Base-by-base conservation (phyloP, 148 eudicot species). In the Fallopia convolvulus region DNA sequence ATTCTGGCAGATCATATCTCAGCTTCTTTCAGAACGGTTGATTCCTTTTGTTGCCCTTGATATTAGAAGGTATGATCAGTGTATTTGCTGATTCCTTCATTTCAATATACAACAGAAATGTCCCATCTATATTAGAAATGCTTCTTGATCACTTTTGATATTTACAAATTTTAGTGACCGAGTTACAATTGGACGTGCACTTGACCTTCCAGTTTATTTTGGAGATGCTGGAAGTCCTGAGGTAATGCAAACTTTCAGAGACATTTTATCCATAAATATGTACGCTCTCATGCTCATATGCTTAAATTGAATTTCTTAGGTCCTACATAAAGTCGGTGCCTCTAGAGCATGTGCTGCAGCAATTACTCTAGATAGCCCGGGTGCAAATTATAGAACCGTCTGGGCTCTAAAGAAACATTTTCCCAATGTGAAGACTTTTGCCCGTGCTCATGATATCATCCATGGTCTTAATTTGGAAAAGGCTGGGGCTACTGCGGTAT, bases 181-280 rank as follows among this genome's bases (percentile, higher is more conserved):
- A 77, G 99, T 95, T 68, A 88, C 99, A 72, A 79, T 92, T 76
- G 99, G 99, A 32, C 97, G 99, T 79, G 92, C 94, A 46, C 97
- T 95, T 87, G 99, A 95, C 80, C 97, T 95, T 84, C 99, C 99
- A 32, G 99, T 95, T 41, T 95, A 85, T 80, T 95, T 95, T 83
- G 97, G 99, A 76, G 99, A 95, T 90, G 97, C 97, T 80, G 99
- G 97, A 81, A 95, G 99, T 84, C 89, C 93, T 83, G 99, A 95
- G 99, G 99, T 95, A 85, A 83, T 68, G 48, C 39, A 70, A 71
- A 23, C 74, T 71, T n/a, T 20, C 20, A 40, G 18, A 5, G 11
- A 20, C 11, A 71, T 71, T 15, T 5, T 44, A 71, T 36, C 48
- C 26, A 17, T 40, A 18, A 40, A 39, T 39, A 3, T n/a, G 49